Percentiles rank a stretch among this genome's conserved stretches.
Evolutionary conservation across 2,329 filamentous ascomycete species (phyloP).

Genomic region (Paraconiothyrium sp.): DNA sequence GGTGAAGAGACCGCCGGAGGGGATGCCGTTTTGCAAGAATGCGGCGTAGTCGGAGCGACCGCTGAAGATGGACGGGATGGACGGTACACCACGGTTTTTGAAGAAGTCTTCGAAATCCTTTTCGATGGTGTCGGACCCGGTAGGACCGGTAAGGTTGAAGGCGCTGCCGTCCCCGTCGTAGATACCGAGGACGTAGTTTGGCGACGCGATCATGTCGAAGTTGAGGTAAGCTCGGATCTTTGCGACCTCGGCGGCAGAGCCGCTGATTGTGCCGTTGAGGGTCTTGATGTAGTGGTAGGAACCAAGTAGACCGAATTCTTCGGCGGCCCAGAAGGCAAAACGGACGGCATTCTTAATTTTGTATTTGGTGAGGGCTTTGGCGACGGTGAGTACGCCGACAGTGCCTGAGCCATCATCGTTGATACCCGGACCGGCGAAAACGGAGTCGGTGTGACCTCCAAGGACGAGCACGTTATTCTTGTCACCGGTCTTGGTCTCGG

Average conservation of each 20-base stretch:
- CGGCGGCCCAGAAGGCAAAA: constrained; percentile 53
- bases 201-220: constrained; percentile 55
- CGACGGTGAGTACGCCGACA: constrained; percentile 50
- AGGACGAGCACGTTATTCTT: constrained; percentile 52
- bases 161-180: constrained; percentile 51
- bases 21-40: constrained; percentile 53
- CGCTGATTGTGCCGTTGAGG: constrained; percentile 44
- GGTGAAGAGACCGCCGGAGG: constrained; percentile 52
- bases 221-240: constrained; percentile 55
- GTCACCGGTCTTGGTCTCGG: constrained; percentile 52
- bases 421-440: constrained; percentile 55
- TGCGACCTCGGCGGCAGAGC: constrained; percentile 40
- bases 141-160: constrained; percentile 50
- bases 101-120: constrained; percentile 50
- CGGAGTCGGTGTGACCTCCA: constrained; percentile 53
- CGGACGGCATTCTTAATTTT: constrained; percentile 52
- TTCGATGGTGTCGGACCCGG: constrained; percentile 47
- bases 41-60: constrained; percentile 54
- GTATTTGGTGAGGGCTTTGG: constrained; percentile 51
- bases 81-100: constrained; percentile 40
- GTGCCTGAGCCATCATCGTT: constrained; percentile 55
- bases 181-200: constrained; percentile 52
- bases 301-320: constrained; percentile 53
- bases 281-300: constrained; percentile 50
- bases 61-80: constrained; percentile 49